Percentiles rank a stretch among this genome's conserved stretches.
Evolutionary conservation across 257 asterid species (phyloP).

Genomic region (Thymus quinquecostatus): DNA sequence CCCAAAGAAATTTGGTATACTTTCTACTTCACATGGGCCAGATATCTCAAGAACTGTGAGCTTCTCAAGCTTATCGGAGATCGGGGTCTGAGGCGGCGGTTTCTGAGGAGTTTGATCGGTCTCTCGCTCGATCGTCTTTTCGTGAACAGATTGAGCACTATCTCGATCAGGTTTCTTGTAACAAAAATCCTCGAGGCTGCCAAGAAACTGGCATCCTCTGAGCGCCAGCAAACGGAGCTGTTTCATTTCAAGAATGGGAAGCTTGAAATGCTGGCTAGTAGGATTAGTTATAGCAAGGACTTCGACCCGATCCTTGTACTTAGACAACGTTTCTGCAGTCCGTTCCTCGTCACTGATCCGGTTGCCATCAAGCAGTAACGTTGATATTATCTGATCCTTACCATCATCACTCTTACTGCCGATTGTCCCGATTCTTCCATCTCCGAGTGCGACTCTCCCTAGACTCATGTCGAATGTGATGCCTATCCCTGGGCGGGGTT

Average conservation of each 20-base stretch:
- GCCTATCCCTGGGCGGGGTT: constrained; percentile 38
- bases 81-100: background rate
- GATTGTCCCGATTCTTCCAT: constrained; percentile 43
- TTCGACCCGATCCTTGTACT: constrained; percentile 18
- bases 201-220: constrained; percentile 42
- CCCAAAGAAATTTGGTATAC: constrained; percentile 33
- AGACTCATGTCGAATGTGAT: constrained; percentile 39
- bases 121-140: background rate
- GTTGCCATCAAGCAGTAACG: constrained; percentile 41
- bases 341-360: constrained; percentile 27
- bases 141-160: background rate
- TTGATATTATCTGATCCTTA: constrained; percentile 7
- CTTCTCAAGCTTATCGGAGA: background rate
- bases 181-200: background rate
- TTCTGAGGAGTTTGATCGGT: background rate
- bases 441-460: constrained; percentile 32
- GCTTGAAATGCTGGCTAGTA: constrained; percentile 36
- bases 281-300: constrained; percentile 42
- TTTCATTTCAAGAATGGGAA: constrained; percentile 14
- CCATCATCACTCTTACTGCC: background rate
- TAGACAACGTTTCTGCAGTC: background rate
- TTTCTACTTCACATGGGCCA: constrained; percentile 30
- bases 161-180: background rate
- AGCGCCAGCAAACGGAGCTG: constrained; percentile 44
- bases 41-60: constrained; percentile 51